These are phyloP conservation scores for Papilionanthe hybrid DNA, from an alignment of 116 monocot genomes.

Conservation along the genomic window DNA sequence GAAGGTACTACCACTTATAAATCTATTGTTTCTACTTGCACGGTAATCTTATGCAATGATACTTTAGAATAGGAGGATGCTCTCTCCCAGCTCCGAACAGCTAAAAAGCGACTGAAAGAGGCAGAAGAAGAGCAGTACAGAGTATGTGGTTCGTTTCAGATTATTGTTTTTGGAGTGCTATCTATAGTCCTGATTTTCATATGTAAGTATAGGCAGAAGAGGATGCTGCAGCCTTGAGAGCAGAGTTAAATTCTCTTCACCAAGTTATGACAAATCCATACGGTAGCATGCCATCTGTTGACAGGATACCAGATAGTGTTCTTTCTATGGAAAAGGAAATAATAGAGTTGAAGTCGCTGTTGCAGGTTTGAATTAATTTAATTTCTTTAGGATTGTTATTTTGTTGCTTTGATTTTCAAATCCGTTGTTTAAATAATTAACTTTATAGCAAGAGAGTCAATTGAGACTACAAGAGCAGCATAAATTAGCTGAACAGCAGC, in stretches of 20 bases:
- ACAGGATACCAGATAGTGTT: slow-evolving; percentile 29
- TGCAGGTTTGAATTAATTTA: slow-evolving; percentile 40
- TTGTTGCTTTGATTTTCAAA: slow-evolving; percentile 8
- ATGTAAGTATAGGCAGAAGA: slow-evolving; percentile 77
- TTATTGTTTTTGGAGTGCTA: slow-evolving; percentile 1
- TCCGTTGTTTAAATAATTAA: slow-evolving; percentile 3
- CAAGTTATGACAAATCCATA: slow-evolving; percentile 45
- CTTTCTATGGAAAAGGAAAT: slow-evolving; percentile 70
- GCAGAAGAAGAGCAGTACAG: slow-evolving; percentile 98
- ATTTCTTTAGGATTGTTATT: not conserved
- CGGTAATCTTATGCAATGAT: not conserved
- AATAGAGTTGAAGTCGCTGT: slow-evolving; percentile 49
- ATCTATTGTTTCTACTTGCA: not conserved
- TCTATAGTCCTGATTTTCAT: slow-evolving; percentile 14
- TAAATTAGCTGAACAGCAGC: slow-evolving; percentile 58
- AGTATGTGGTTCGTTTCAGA: slow-evolving; percentile 29
- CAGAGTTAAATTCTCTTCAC: slow-evolving; percentile 78
- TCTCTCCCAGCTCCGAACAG: slow-evolving; percentile 67
- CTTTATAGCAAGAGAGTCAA: slow-evolving; percentile 48
- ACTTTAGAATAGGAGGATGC: slow-evolving; percentile 76
- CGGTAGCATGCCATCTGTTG: slow-evolving; percentile 22
- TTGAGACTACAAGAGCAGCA: slow-evolving; percentile 68
- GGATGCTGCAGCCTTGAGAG: slow-evolving; percentile 91
- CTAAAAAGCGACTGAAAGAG: slow-evolving; percentile 79
- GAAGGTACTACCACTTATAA: slow-evolving; percentile 34